phyloP scores from a whole-genome alignment of 345 rosid species.

The Gossypium bickii region DNA sequence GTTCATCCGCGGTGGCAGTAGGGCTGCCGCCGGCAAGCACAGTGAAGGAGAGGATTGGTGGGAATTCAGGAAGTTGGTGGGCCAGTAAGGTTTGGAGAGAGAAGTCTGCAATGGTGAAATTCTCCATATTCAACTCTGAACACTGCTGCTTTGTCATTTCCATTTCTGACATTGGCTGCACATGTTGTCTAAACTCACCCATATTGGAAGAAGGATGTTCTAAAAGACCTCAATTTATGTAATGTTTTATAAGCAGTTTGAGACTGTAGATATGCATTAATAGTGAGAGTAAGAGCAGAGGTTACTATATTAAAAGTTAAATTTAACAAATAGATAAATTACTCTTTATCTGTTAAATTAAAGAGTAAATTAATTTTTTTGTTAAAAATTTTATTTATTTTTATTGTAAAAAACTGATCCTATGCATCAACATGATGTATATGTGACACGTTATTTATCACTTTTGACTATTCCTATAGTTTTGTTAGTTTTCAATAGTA shows the following conservation, averaged over 20 bases:
- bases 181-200: slow-evolving; percentile 31
- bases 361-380: too few relatives aligned
- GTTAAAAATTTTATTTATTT: too few relatives aligned
- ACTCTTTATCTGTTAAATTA: rapidly evolving
- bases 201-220: not conserved
- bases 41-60: slow-evolving; percentile 1
- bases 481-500: too few relatives aligned
- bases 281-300: too few relatives aligned
- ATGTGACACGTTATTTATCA: too few relatives aligned
- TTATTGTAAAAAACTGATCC: too few relatives aligned
- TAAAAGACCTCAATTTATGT: not conserved
- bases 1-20: not conserved
- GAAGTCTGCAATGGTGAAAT: slow-evolving; percentile 21
- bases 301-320: too few relatives aligned
- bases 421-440: too few relatives aligned
- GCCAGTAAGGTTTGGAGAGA: slow-evolving; percentile 24
- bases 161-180: slow-evolving; percentile 24
- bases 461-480: too few relatives aligned
- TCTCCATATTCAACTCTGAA: slow-evolving; percentile 15
- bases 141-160: slow-evolving; percentile 28
- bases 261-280: too few relatives aligned
- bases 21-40: not conserved
- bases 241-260: not conserved
- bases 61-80: slow-evolving; percentile 27
- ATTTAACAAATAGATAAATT: too few relatives aligned